Conservation (phyloP, 345 rosid species). For the Populus deltoides region DNA sequence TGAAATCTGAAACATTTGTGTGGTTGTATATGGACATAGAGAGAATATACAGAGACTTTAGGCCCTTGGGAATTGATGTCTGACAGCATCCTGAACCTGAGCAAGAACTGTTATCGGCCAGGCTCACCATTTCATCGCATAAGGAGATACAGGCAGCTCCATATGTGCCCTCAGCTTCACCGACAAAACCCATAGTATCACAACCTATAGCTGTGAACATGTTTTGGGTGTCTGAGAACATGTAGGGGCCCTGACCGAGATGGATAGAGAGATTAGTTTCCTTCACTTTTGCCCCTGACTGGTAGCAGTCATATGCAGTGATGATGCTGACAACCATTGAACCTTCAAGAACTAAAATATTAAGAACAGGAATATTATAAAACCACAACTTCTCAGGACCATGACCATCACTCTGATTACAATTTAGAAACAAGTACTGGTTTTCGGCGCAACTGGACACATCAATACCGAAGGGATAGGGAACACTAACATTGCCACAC, state of each 20-base stretch:
- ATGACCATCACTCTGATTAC: not conserved
- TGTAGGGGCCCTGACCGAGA: not conserved
- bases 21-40: not conserved
- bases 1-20: not conserved
- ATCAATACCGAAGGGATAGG: conserved; percentile 29
- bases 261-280: rapidly evolving
- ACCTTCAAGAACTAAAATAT: conserved; percentile 10
- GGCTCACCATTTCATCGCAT: not conserved
- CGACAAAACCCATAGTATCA: conserved; percentile 7
- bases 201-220: conserved; percentile 30
- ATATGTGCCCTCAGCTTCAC: not conserved
- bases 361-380: not conserved
- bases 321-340: not conserved
- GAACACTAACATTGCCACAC: conserved; percentile 26
- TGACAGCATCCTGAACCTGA: conserved; percentile 35
- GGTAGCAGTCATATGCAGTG: conserved; percentile 12
- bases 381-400: not conserved
- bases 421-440: not conserved
- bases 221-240: conserved; percentile 19
- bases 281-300: rapidly evolving
- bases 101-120: conserved; percentile 3
- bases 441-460: conserved; percentile 8
- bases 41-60: conserved; percentile 1
- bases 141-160: conserved; percentile 19
- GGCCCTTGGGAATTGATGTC: conserved; percentile 8